These are phyloP conservation scores for Neurospora tetraspora DNA, from an alignment of 495 filamentous ascomycete species.

Conservation along the genomic window DNA sequence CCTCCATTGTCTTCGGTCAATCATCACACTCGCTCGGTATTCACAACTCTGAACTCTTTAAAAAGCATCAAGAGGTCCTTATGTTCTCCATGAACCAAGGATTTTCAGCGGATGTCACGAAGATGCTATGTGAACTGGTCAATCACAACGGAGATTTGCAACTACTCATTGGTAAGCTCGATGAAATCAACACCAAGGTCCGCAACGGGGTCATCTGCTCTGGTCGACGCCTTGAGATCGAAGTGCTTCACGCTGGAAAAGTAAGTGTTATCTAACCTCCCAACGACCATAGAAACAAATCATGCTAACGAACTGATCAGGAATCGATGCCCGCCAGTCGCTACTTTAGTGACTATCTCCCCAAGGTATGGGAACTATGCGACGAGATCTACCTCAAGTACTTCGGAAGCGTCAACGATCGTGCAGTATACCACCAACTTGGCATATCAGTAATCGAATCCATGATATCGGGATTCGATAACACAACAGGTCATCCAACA, in stretches of 20 bases:
- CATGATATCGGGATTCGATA: constrained; percentile 20
- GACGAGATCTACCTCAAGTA: constrained; percentile 26
- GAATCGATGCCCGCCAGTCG: constrained; percentile 17
- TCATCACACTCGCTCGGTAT: constrained; percentile 18
- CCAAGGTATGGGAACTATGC: constrained; percentile 23
- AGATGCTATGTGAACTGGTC: constrained; percentile 21
- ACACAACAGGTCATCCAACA: background rate
- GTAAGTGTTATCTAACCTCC: constrained; percentile 16
- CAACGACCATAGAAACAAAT: too few species aligned
- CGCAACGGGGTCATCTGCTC: constrained; percentile 23
- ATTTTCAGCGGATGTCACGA: constrained; percentile 19
- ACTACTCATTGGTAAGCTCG: constrained; percentile 15
- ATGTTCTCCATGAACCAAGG: constrained; percentile 10
- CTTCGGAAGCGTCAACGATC: constrained; percentile 13
- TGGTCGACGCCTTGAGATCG: constrained; percentile 33
- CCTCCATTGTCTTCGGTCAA: constrained; percentile 21
- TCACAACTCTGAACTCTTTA: constrained; percentile 23
- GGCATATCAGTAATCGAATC: constrained; percentile 27
- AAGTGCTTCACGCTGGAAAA: constrained; percentile 35
- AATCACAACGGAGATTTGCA: constrained; percentile 14
- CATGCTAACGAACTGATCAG: constrained; percentile 18
- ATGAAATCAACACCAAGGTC: constrained; percentile 17
- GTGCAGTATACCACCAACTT: constrained; percentile 27
- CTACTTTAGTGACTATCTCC: constrained; percentile 26
- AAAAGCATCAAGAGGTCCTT: constrained; percentile 22